Percentiles rank a stretch among this genome's conserved stretches.
Conservation (phyloP, 1,284 basidiomycete species). For the Pseudozyma hubeiensis region DNA sequence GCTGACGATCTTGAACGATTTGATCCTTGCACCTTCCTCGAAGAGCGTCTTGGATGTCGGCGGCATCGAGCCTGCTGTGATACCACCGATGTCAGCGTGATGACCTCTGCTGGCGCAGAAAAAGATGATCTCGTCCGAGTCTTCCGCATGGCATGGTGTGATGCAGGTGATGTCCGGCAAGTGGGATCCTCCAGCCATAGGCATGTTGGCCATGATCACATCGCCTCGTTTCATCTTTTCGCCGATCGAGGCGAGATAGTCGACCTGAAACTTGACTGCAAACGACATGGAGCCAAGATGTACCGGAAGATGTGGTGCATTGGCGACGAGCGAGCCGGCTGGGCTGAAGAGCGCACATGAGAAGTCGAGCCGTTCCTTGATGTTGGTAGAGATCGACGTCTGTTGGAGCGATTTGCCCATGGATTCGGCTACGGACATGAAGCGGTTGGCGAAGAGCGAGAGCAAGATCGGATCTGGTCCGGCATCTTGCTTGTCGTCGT, state of each 20-base stretch:
- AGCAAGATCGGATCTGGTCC: constrained; percentile 84
- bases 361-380: constrained; percentile 88
- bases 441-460: constrained; percentile 89
- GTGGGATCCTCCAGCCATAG: constrained; percentile 80
- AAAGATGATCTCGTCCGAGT: constrained; percentile 80
- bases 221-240: constrained; percentile 79
- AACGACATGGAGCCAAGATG: constrained; percentile 74
- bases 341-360: constrained; percentile 88
- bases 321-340: constrained; percentile 88
- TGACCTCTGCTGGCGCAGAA: constrained; percentile 87
- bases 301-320: constrained; percentile 83
- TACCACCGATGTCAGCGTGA: constrained; percentile 77
- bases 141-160: constrained; percentile 82
- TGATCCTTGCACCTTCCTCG: constrained; percentile 92
- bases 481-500: constrained; percentile 23
- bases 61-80: constrained; percentile 89
- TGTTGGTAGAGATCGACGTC: constrained; percentile 89
- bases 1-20: constrained; percentile 91
- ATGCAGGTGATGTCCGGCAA: constrained; percentile 84
- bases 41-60: constrained; percentile 88
- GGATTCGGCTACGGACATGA: constrained; percentile 91
- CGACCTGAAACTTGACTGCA: constrained; percentile 90
- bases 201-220: constrained; percentile 90
- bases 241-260: constrained; percentile 72
- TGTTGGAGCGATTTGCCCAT: constrained; percentile 89